Conservation (phyloP, 2,329 filamentous ascomycete genomes). For the Septoria petroselini region DNA sequence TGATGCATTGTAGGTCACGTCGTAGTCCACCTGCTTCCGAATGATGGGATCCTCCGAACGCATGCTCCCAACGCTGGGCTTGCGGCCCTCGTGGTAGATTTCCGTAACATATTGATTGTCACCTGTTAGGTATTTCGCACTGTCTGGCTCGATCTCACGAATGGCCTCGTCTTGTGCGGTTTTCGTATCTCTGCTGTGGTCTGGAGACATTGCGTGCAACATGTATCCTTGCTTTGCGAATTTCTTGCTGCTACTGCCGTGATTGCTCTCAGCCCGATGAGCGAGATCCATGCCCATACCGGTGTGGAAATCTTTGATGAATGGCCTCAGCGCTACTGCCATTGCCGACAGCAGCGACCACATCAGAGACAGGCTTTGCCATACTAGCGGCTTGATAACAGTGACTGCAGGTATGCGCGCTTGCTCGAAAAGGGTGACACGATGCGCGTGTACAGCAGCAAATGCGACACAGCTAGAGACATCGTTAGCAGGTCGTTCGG, state of each 20-base stretch:
- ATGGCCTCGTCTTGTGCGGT: neutral
- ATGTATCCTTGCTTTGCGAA: conserved; percentile 8
- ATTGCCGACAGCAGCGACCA: conserved; percentile 21
- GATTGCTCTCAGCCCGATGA: conserved; percentile 7
- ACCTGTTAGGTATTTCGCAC: conserved; percentile 10
- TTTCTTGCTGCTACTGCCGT: conserved; percentile 13
- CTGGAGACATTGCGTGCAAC: conserved; percentile 13
- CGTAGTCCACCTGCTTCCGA: conserved; percentile 19
- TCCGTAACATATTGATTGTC: conserved; percentile 19
- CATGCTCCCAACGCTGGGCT: conserved; percentile 14
- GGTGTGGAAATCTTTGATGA: conserved; percentile 21
- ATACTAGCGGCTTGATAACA: conserved; percentile 16
- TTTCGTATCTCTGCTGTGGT: conserved; percentile 3
- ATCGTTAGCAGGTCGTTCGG: neutral
- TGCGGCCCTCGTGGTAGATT: conserved; percentile 19
- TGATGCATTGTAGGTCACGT: conserved; percentile 15
- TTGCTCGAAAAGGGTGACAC: conserved; percentile 5
- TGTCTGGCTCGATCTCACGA: neutral
- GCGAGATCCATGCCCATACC: conserved; percentile 22
- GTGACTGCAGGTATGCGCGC: neutral
- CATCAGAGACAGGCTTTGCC: conserved; percentile 17
- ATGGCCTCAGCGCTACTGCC: conserved; percentile 19
- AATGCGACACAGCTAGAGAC: neutral
- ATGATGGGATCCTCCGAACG: conserved; percentile 21
- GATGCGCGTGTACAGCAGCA: conserved; percentile 1